These are phyloP conservation scores for Gossypium laxum DNA, from an alignment of 441 rosid species.

Conservation along the genomic window DNA sequence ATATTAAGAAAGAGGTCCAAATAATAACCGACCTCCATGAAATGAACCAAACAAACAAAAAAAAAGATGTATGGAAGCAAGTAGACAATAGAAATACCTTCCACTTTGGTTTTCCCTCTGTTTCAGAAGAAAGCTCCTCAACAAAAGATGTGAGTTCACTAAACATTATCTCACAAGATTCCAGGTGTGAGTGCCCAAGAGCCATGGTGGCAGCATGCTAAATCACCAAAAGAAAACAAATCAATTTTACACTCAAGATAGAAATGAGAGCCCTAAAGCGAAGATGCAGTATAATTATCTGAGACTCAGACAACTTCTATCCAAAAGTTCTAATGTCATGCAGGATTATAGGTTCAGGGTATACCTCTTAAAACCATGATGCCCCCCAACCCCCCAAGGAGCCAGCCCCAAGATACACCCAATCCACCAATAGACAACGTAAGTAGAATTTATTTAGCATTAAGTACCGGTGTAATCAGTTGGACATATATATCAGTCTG, in stretches of 20 bases:
- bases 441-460: not conserved
- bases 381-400: not conserved
- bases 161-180: conserved; percentile 95
- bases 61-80: not conserved
- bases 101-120: conserved; percentile 96
- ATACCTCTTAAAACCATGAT: not conserved
- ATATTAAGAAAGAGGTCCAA: not conserved
- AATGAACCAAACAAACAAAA: not conserved
- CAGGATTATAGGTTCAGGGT: not conserved
- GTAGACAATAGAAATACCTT: conserved; percentile 42
- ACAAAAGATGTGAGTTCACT: conserved; percentile 80
- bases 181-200: conserved; percentile 96
- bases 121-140: conserved; percentile 88
- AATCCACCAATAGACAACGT: not conserved
- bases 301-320: not conserved
- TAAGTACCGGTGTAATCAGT: not conserved
- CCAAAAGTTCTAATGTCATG: not conserved
- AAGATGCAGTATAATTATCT: not conserved
- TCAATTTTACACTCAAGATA: conserved; percentile 15
- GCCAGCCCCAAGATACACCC: not conserved
- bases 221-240: conserved; percentile 19
- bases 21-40: not conserved
- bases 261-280: not conserved
- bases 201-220: conserved; percentile 98
- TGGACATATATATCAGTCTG: not conserved